Conservation (phyloP, 345 rosid species). For the Populus alba region DNA sequence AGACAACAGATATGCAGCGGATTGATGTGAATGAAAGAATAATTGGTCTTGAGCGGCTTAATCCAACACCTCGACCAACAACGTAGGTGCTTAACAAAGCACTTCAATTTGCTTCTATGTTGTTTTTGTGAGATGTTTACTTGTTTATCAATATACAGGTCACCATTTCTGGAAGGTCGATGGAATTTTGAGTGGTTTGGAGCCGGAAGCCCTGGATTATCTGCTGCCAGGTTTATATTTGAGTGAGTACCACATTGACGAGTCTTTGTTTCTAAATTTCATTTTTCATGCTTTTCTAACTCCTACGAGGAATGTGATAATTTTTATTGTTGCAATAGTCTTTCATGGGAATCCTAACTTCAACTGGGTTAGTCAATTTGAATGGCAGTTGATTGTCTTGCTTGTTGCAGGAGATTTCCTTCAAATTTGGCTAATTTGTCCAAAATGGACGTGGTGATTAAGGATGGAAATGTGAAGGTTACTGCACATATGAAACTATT, state of each 20-base stretch:
- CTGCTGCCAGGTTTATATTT: slow-evolving; percentile 60
- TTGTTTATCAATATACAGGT: slow-evolving; percentile 70
- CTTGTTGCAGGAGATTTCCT: slow-evolving; percentile 69
- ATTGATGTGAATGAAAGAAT: slow-evolving; percentile 94
- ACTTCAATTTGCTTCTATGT: not conserved
- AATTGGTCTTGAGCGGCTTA: slow-evolving; percentile 78
- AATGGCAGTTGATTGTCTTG: slow-evolving; percentile 3
- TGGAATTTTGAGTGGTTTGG: slow-evolving; percentile 99
- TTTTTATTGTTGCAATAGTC: not conserved
- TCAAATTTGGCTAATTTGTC: slow-evolving; percentile 64
- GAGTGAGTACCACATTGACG: slow-evolving; percentile 44
- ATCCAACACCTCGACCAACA: slow-evolving; percentile 87
- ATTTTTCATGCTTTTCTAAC: not conserved
- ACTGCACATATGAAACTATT: slow-evolving; percentile 63
- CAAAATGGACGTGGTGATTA: slow-evolving; percentile 63
- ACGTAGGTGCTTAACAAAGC: slow-evolving; percentile 50
- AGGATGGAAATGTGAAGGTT: slow-evolving; percentile 59
- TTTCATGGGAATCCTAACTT: not conserved
- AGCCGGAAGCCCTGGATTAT: slow-evolving; percentile 66
- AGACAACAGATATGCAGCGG: slow-evolving; percentile 62
- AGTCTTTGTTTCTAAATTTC: not conserved
- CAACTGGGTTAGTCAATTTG: not conserved
- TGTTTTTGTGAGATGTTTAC: slow-evolving; percentile 23
- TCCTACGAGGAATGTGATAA: not conserved
- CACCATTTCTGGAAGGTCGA: slow-evolving; percentile 83